These are phyloP conservation scores for Lachancea waltii DNA, from an alignment of 805 yeast genomes.

Conservation along the genomic window DNA sequence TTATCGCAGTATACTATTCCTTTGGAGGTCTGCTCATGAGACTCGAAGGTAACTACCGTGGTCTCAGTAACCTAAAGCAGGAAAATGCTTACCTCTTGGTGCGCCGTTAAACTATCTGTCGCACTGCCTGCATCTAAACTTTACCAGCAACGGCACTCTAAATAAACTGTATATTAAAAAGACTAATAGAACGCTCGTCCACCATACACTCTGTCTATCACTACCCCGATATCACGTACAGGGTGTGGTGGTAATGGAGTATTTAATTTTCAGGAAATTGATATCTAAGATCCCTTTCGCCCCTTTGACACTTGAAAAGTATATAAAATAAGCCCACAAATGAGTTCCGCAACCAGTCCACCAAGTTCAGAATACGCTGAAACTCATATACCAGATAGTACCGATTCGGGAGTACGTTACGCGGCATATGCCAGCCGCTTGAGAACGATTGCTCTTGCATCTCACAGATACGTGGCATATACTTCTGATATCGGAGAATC, in stretches of 20 bases:
- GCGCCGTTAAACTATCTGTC: slow-evolving; percentile 48
- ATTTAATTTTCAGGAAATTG: neutral
- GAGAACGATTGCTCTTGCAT: slow-evolving; percentile 61
- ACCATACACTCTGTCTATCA: too few relatives aligned
- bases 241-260: neutral
- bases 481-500: slow-evolving; percentile 85
- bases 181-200: too few relatives aligned
- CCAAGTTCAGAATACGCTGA: slow-evolving; percentile 2
- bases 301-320: neutral
- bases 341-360: slow-evolving; percentile 1
- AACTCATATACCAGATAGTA: slow-evolving; percentile 31
- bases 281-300: neutral
- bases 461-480: slow-evolving; percentile 79
- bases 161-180: neutral
- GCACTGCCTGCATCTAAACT: neutral
- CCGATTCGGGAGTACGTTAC: slow-evolving; percentile 54
- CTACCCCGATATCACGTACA: neutral
- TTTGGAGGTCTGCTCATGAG: slow-evolving; percentile 94
- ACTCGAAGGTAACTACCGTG: slow-evolving; percentile 90
- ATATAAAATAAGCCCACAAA: neutral
- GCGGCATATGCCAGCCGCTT: slow-evolving; percentile 77
- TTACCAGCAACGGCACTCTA: neutral
- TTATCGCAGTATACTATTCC: slow-evolving; percentile 83
- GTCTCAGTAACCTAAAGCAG: slow-evolving; percentile 81
- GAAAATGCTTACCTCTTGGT: slow-evolving; percentile 87